These are phyloP conservation scores for Podochytrium sp. DNA, from an alignment of 192 early-diverging fungal genomes.

Conservation along the genomic window DNA sequence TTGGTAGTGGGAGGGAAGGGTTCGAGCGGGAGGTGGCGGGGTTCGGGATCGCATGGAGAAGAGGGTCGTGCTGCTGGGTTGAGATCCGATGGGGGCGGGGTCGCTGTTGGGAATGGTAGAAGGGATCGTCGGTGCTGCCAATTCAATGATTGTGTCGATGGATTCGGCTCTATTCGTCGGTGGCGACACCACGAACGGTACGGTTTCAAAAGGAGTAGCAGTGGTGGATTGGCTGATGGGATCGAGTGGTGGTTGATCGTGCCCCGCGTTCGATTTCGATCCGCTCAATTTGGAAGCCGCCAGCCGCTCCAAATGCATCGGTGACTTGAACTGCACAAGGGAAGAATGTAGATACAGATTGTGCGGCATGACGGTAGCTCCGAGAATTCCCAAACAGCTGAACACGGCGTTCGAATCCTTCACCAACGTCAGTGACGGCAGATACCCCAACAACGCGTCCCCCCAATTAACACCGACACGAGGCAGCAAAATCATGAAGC, in stretches of 20 bases:
- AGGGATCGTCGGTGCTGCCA: not conserved
- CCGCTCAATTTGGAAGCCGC: not conserved
- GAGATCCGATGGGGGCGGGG: not conserved
- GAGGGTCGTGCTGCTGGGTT: not conserved
- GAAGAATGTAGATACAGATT: slow-evolving; percentile 79
- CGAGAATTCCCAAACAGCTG: slow-evolving; percentile 77
- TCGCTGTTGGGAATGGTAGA: not conserved
- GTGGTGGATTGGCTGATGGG: not conserved
- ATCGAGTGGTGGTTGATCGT: not conserved
- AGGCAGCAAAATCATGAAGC: slow-evolving; percentile 66
- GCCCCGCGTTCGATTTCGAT: not conserved
- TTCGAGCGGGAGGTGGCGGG: not conserved
- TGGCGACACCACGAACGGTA: not conserved
- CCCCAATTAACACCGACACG: slow-evolving; percentile 59
- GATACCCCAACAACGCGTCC: slow-evolving; percentile 68
- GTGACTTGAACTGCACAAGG: slow-evolving; percentile 56
- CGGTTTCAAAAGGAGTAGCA: not conserved
- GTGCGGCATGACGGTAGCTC: slow-evolving; percentile 89
- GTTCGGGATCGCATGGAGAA: not conserved
- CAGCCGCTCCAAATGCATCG: not conserved
- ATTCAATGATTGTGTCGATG: not conserved
- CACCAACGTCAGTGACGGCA: slow-evolving; percentile 65
- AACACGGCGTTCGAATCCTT: slow-evolving; percentile 61
- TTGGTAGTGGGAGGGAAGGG: not conserved
- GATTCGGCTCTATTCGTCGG: not conserved